Evolutionary conservation across 164 flowering plant species (phyloP).

Genomic region (Dillenia turbinata): DNA sequence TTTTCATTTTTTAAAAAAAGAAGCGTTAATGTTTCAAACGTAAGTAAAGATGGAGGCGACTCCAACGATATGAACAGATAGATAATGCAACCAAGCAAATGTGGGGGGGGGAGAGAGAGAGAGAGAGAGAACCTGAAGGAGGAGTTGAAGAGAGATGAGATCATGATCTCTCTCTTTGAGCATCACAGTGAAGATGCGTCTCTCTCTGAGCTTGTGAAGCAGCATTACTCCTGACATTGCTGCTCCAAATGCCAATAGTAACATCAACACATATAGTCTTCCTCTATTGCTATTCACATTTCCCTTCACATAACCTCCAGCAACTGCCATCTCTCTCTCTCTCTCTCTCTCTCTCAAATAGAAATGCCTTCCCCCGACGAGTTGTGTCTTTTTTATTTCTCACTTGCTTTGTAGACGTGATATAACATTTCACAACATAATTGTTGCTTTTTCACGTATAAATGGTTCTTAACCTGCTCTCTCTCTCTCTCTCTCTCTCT

Average conservation of each 20-base stretch:
- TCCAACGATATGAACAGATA: too few relatives aligned
- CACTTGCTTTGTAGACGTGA: background rate
- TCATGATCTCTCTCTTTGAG: conserved; percentile 55
- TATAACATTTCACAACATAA: background rate
- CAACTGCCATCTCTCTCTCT: conserved; percentile 22
- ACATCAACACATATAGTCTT: conserved; percentile 49
- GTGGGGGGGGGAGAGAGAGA: conserved; percentile 10
- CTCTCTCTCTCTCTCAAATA: conserved; percentile 12
- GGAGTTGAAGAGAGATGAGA: conserved; percentile 54
- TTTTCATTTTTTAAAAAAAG: too few relatives aligned
- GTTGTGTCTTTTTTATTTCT: background rate
- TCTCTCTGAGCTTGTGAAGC: conserved; percentile 68
- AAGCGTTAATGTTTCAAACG: too few relatives aligned
- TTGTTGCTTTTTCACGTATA: background rate
- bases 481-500: conserved; percentile 2
- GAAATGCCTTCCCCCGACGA: background rate
- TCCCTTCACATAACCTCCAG: conserved; percentile 12
- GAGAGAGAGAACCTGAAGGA: conserved; percentile 43
- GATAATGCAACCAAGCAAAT: background rate
- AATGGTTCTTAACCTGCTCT: background rate
- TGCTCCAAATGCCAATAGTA: conserved; percentile 60
- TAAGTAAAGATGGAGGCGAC: too few relatives aligned
- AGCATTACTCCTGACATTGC: conserved; percentile 61
- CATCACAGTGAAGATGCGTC: conserved; percentile 50
- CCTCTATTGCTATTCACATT: conserved; percentile 19